These are phyloP conservation scores for Globisporangium barbulae DNA, from an alignment of 352 stramenopile genomes.

Conservation along the genomic window DNA sequence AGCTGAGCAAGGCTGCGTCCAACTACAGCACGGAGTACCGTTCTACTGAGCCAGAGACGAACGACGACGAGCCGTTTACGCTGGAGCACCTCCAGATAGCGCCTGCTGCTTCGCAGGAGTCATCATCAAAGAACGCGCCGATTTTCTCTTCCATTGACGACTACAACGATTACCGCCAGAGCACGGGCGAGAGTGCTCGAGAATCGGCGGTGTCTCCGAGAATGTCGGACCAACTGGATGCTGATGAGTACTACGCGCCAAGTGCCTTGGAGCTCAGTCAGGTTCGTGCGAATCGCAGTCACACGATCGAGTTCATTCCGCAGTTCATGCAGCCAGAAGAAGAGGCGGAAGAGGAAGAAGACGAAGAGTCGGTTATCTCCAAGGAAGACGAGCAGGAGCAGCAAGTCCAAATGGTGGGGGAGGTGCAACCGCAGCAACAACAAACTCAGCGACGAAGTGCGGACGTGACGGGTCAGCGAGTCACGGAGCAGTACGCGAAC, in stretches of 20 bases:
- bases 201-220: neutral
- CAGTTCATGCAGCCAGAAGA: slow-evolving; percentile 11
- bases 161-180: slow-evolving; percentile 2
- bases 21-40: slow-evolving; percentile 14
- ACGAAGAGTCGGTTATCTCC: neutral
- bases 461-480: neutral
- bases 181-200: neutral
- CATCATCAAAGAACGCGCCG: neutral
- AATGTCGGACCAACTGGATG: neutral
- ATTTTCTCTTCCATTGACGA: neutral
- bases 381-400: slow-evolving; percentile 1
- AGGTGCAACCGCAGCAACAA: slow-evolving; percentile 1
- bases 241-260: slow-evolving; percentile 15
- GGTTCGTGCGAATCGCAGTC: slow-evolving; percentile 18
- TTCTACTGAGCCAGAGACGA: slow-evolving; percentile 11
- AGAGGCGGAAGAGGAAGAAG: neutral
- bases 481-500: slow-evolving; percentile 13
- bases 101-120: neutral
- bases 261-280: slow-evolving; percentile 15
- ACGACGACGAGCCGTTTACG: slow-evolving; percentile 15
- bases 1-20: slow-evolving; percentile 14
- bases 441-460: neutral
- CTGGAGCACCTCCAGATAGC: slow-evolving; percentile 12
- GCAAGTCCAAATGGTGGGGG: neutral
- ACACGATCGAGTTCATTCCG: slow-evolving; percentile 23